phyloP scores from a whole-genome alignment of 768 basidiomycete species.

The Saitozyma podzolica region DNA sequence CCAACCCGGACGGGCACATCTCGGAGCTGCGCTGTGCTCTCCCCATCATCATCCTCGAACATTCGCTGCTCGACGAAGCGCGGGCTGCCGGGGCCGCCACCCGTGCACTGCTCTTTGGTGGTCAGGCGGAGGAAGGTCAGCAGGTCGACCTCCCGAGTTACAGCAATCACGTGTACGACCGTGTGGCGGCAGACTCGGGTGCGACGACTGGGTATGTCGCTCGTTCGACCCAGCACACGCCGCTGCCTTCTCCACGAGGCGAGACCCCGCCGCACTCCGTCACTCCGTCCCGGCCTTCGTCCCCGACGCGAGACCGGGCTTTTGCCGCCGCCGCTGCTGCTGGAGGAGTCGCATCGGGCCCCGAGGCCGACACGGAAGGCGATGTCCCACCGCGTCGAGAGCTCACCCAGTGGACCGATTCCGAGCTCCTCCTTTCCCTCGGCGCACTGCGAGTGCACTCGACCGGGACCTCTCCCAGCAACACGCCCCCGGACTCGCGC shows the following conservation, averaged over 20 bases:
- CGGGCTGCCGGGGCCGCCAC: slow-evolving; percentile 70
- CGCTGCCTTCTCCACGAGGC: slow-evolving; percentile 28
- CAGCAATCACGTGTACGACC: slow-evolving; percentile 81
- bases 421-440: slow-evolving; percentile 73
- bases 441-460: slow-evolving; percentile 53
- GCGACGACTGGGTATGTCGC: slow-evolving; percentile 24
- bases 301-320: slow-evolving; percentile 15
- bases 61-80: slow-evolving; percentile 72
- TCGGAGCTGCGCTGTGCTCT: slow-evolving; percentile 94
- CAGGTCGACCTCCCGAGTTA: slow-evolving; percentile 83
- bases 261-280: slow-evolving; percentile 40
- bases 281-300: slow-evolving; percentile 36
- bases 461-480: slow-evolving; percentile 36
- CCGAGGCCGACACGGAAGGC: slow-evolving; percentile 16
- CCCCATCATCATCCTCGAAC: slow-evolving; percentile 79
- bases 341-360: not conserved
- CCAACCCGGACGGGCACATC: slow-evolving; percentile 85
- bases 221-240: slow-evolving; percentile 31
- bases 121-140: slow-evolving; percentile 59
- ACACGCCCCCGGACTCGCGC: slow-evolving; percentile 50
- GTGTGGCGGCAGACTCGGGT: slow-evolving; percentile 60
- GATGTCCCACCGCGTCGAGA: slow-evolving; percentile 47
- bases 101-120: slow-evolving; percentile 67
- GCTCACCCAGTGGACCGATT: slow-evolving; percentile 71
- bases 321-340: slow-evolving; percentile 4